phyloP scores from a whole-genome alignment of 1,139 yeast species.

The Waltiozyma sp. region DNA sequence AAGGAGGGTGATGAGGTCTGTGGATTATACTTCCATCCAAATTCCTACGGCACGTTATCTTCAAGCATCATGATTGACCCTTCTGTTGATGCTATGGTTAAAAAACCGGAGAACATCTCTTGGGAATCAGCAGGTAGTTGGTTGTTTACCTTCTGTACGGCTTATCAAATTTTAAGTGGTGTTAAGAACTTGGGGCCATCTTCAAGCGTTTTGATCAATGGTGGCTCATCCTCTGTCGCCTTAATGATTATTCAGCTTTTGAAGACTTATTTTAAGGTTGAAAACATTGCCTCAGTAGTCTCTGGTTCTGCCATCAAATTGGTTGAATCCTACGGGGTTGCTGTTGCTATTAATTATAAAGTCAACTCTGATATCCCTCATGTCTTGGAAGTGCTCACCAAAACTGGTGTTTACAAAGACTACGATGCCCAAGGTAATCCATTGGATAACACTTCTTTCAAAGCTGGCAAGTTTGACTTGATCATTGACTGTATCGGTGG shows the following conservation, averaged over 20 bases:
- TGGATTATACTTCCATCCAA: slow-evolving; percentile 39
- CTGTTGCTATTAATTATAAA: slow-evolving; percentile 17
- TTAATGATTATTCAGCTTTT: slow-evolving; percentile 47
- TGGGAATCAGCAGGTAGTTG: slow-evolving; percentile 49
- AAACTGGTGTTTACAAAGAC: slow-evolving; percentile 19
- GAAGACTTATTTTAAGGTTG: slow-evolving; percentile 33
- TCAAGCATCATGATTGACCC: slow-evolving; percentile 38
- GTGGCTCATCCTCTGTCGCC: slow-evolving; percentile 72
- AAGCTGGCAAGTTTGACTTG: slow-evolving; percentile 26
- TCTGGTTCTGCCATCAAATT: slow-evolving; percentile 25
- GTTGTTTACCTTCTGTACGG: slow-evolving; percentile 49
- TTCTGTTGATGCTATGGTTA: slow-evolving; percentile 27
- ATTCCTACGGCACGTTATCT: slow-evolving; percentile 41
- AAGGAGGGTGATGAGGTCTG: slow-evolving; percentile 54
- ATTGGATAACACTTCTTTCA: slow-evolving; percentile 14
- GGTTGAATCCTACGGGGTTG: slow-evolving; percentile 18
- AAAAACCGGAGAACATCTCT: slow-evolving; percentile 37
- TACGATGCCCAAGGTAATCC: slow-evolving; percentile 19
- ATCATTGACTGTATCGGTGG: slow-evolving; percentile 43
- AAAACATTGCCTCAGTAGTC: slow-evolving; percentile 33
- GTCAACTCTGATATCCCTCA: slow-evolving; percentile 11
- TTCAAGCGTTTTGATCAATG: slow-evolving; percentile 44
- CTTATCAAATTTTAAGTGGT: slow-evolving; percentile 31
- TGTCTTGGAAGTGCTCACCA: slow-evolving; percentile 10
- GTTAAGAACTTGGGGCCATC: slow-evolving; percentile 18